These are phyloP conservation scores for Glomus cerebriforme DNA, from an alignment of 192 early-diverging fungal species.

Conservation along the genomic window DNA sequence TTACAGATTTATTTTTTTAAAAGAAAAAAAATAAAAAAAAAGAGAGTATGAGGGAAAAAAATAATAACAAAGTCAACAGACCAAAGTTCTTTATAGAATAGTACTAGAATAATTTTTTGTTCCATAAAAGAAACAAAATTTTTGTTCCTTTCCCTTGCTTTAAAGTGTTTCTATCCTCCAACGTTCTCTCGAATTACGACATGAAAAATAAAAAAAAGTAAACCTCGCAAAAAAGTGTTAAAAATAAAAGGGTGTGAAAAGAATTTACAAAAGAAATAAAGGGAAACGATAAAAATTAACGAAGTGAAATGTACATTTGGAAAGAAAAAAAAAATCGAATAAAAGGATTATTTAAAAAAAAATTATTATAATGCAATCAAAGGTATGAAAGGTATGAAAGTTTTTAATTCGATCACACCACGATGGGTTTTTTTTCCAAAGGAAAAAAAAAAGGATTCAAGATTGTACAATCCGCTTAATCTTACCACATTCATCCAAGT, in stretches of 20 bases:
- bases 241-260: background rate
- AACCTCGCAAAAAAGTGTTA: too few relatives aligned
- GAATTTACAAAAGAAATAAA: background rate
- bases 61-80: too few relatives aligned
- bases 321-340: background rate
- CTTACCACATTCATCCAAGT: conserved; percentile 53
- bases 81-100: too few relatives aligned
- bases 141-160: too few relatives aligned
- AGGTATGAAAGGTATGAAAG: background rate
- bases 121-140: too few relatives aligned
- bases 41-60: too few relatives aligned
- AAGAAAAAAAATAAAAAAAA: too few relatives aligned
- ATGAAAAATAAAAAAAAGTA: too few relatives aligned
- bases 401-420: background rate
- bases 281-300: background rate
- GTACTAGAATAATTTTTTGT: too few relatives aligned
- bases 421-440: background rate
- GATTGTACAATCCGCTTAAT: conserved; percentile 45
- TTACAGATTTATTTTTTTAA: too few relatives aligned
- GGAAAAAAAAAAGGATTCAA: conserved; percentile 19
- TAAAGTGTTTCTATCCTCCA: too few relatives aligned
- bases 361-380: background rate
- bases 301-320: background rate
- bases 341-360: background rate
- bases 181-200: too few relatives aligned